phyloP scores from a whole-genome alignment of 148 eudicot species.

The Rhododendron vialii region DNA sequence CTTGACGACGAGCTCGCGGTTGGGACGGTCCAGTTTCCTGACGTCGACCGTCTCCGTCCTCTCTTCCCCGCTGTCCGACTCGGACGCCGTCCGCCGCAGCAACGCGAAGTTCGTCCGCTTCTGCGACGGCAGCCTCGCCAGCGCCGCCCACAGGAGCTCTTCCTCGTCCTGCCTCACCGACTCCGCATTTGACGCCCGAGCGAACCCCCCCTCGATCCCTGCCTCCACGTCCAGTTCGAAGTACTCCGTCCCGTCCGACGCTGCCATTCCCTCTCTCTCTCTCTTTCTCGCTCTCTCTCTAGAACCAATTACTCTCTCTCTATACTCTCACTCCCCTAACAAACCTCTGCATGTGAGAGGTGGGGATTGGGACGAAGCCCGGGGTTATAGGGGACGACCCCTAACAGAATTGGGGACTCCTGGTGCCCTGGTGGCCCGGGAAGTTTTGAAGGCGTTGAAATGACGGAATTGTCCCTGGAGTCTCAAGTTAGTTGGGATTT shows the following conservation, averaged over 20 bases:
- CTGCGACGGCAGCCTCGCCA: slow-evolving; percentile 59
- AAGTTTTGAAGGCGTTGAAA: slow-evolving; percentile 21
- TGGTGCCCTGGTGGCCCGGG: slow-evolving; percentile 20
- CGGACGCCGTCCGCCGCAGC: slow-evolving; percentile 29
- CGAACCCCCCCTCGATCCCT: slow-evolving; percentile 37
- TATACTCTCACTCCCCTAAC: not conserved
- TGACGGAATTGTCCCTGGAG: slow-evolving; percentile 10
- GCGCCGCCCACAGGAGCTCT: slow-evolving; percentile 73
- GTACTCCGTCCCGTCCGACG: slow-evolving; percentile 58
- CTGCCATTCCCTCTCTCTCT: slow-evolving; percentile 32
- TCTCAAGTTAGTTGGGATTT: not conserved
- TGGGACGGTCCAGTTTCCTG: slow-evolving; percentile 47
- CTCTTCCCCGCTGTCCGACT: slow-evolving; percentile 16
- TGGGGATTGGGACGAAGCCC: not conserved
- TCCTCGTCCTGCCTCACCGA: slow-evolving; percentile 50
- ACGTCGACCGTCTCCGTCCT: slow-evolving; percentile 52
- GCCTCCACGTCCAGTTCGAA: slow-evolving; percentile 48
- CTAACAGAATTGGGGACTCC: not conserved
- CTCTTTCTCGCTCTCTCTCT: not conserved
- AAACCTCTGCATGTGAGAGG: not conserved
- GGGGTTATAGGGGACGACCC: not conserved
- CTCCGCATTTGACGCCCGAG: slow-evolving; percentile 59
- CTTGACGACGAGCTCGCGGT: slow-evolving; percentile 59
- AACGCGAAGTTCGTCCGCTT: slow-evolving; percentile 53
- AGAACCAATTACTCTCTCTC: not conserved